These are phyloP conservation scores for Leptosphaerulina australis DNA, from an alignment of 2,329 filamentous ascomycete species.

Conservation along the genomic window DNA sequence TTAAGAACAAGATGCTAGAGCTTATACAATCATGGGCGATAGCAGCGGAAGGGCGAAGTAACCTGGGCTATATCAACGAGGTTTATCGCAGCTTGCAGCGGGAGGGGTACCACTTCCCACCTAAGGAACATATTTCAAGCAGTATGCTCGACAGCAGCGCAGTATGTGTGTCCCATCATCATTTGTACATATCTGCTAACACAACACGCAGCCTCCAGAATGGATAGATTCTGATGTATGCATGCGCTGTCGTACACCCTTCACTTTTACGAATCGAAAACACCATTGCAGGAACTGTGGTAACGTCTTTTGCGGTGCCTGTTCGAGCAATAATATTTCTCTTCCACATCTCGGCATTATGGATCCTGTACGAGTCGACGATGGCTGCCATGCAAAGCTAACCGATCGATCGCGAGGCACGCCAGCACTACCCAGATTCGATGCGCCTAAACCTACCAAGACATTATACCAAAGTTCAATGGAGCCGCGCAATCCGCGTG, in stretches of 20 bases:
- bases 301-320: constrained; percentile 95
- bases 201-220: constrained; percentile 74
- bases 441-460: constrained; percentile 62
- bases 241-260: constrained; percentile 94
- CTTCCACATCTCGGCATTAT: constrained; percentile 92
- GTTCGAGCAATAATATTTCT: constrained; percentile 85
- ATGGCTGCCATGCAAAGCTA: constrained; percentile 90
- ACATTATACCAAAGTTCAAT: constrained; percentile 71
- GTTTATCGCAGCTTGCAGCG: constrained; percentile 81
- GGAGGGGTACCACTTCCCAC: constrained; percentile 89
- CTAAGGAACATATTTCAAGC: constrained; percentile 83
- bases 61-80: constrained; percentile 84
- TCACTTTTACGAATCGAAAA: constrained; percentile 97
- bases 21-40: constrained; percentile 92
- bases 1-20: constrained; percentile 88
- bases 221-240: constrained; percentile 98
- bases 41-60: constrained; percentile 82
- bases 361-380: constrained; percentile 90
- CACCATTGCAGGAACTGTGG: constrained; percentile 98
- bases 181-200: neutral
- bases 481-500: constrained; percentile 87
- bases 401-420: constrained; percentile 69
- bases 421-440: constrained; percentile 53
- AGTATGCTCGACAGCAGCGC: constrained; percentile 98
- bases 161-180: constrained; percentile 59